phyloP scores from a whole-genome alignment of 306 rosid genomes.

The Prunus mira region DNA sequence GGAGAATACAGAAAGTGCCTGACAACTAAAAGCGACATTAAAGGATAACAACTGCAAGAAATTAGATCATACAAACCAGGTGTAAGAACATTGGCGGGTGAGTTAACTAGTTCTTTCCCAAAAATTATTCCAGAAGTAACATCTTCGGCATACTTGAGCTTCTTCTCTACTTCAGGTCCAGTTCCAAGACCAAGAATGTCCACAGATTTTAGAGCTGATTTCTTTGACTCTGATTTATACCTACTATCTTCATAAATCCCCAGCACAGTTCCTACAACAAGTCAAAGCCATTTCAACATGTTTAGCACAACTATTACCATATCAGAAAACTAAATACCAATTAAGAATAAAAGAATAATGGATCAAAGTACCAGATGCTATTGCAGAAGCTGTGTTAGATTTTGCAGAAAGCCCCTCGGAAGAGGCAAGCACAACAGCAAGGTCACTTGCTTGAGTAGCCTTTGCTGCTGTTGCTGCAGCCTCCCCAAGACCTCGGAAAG shows the following conservation, averaged over 20 bases:
- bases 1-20: conserved; percentile 10
- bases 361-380: conserved; percentile 66
- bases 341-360: neutral
- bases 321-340: conserved; percentile 6
- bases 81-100: conserved; percentile 98
- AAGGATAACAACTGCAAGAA: conserved; percentile 6
- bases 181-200: conserved; percentile 89
- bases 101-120: conserved; percentile 89
- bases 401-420: conserved; percentile 56
- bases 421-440: conserved; percentile 82
- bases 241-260: conserved; percentile 84
- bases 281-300: conserved; percentile 20
- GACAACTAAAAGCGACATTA: neutral
- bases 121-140: conserved; percentile 77
- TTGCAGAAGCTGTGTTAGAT: conserved; percentile 66
- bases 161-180: conserved; percentile 80
- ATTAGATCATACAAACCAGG: conserved; percentile 60
- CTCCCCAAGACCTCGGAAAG: conserved; percentile 73
- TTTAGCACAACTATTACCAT: conserved; percentile 10
- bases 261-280: conserved; percentile 63
- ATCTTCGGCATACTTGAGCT: conserved; percentile 73
- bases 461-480: conserved; percentile 82
- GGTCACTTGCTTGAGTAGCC: conserved; percentile 65
- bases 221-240: conserved; percentile 82
- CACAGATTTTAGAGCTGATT: conserved; percentile 56